Conservation (phyloP, 441 rosid genomes). For the Kokia cookei region DNA sequence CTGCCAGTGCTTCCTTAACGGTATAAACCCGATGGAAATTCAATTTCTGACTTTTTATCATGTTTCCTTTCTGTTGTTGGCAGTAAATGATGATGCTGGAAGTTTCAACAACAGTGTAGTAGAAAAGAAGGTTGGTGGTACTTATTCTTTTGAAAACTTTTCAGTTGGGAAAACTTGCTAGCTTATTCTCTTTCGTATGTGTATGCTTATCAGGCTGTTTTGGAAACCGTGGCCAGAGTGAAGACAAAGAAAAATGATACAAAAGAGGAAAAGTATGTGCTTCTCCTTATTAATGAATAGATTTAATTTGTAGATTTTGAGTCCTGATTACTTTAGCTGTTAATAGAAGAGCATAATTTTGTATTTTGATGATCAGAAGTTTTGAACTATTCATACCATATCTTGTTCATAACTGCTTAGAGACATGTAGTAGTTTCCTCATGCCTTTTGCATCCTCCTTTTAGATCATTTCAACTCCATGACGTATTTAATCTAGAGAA, state of each 20-base stretch:
- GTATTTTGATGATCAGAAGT: neutral
- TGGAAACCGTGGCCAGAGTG: slow-evolving; percentile 94
- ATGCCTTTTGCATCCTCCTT: slow-evolving; percentile 19
- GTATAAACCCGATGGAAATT: neutral
- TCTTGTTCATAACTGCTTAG: neutral
- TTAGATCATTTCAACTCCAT: slow-evolving; percentile 85
- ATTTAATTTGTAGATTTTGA: neutral
- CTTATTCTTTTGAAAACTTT: slow-evolving; percentile 16
- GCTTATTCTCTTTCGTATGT: neutral
- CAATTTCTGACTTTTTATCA: neutral
- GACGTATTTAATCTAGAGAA: slow-evolving; percentile 47
- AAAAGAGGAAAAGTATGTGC: slow-evolving; percentile 82
- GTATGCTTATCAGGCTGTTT: slow-evolving; percentile 56
- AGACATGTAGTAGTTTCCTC: slow-evolving; percentile 10
- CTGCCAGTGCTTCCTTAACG: neutral
- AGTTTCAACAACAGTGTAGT: slow-evolving; percentile 96
- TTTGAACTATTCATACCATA: neutral
- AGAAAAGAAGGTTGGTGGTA: slow-evolving; percentile 74
- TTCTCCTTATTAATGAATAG: neutral
- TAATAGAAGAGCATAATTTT: neutral
- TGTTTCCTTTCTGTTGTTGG: slow-evolving; percentile 15
- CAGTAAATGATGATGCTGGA: slow-evolving; percentile 71
- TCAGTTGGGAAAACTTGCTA: neutral
- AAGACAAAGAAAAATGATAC: slow-evolving; percentile 90
- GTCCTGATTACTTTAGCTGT: neutral